Conservation (phyloP, 2,329 filamentous ascomycete genomes). For the Zymoseptoria tritici region DNA sequence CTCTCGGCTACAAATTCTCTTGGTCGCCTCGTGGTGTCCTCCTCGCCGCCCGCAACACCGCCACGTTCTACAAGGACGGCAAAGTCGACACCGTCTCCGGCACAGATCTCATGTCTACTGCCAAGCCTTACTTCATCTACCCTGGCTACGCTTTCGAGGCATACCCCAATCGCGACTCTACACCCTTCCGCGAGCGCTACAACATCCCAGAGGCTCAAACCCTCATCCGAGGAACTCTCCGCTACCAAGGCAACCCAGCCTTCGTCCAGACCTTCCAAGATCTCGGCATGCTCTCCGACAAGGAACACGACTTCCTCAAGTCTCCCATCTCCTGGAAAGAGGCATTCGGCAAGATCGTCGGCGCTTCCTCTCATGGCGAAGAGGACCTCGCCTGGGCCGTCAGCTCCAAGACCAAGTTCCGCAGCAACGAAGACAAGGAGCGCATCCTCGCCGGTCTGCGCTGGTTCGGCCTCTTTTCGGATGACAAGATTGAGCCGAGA, state of each 20-base stretch:
- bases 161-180: conserved; percentile 89
- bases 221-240: conserved; percentile 73
- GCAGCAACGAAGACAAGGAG: conserved; percentile 58
- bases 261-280: conserved; percentile 84
- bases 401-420: conserved; percentile 66
- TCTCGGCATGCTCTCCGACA: conserved; percentile 78
- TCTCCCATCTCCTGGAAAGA: conserved; percentile 68
- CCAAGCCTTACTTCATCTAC: conserved; percentile 88
- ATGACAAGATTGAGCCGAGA: conserved; percentile 60
- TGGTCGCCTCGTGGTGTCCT: conserved; percentile 72
- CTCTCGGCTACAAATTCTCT: conserved; percentile 88
- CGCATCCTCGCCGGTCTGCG: conserved; percentile 63
- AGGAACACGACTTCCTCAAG: conserved; percentile 57
- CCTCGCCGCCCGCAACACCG: conserved; percentile 77
- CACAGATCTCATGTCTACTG: conserved; percentile 63
- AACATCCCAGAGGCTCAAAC: conserved; percentile 86
- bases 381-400: conserved; percentile 62
- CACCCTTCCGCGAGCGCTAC: conserved; percentile 81
- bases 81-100: conserved; percentile 51
- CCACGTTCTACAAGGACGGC: conserved; percentile 73
- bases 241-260: conserved; percentile 84
- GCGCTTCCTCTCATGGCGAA: conserved; percentile 57
- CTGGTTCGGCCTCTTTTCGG: conserved; percentile 64
- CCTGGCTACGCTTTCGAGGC: conserved; percentile 82
- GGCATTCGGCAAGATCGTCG: conserved; percentile 69